phyloP scores from a whole-genome alignment of 2,329 filamentous ascomycete species.

The Fusarium sp. region DNA sequence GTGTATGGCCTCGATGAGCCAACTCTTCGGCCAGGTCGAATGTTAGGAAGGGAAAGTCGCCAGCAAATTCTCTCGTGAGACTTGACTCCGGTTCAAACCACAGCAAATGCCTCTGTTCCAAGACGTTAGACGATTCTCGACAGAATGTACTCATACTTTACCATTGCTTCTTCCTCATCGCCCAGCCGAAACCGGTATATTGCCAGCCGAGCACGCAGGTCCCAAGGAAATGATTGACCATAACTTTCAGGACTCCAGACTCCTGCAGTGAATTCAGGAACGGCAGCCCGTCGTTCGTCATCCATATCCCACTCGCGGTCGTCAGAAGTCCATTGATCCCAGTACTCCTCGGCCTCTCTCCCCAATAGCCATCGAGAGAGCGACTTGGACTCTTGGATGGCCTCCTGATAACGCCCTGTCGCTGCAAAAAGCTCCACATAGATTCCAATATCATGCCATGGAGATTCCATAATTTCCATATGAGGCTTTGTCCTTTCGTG shows the following conservation, averaged over 20 bases:
- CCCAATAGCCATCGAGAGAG: slow-evolving; percentile 87
- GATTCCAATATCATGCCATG: slow-evolving; percentile 87
- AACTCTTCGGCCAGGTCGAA: slow-evolving; percentile 71
- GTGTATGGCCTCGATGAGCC: slow-evolving; percentile 44
- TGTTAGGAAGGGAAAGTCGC: slow-evolving; percentile 82
- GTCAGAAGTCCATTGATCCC: slow-evolving; percentile 78
- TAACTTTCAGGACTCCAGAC: slow-evolving; percentile 70
- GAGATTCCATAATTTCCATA: slow-evolving; percentile 55
- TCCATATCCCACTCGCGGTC: slow-evolving; percentile 91
- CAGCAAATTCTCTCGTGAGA: slow-evolving; percentile 61
- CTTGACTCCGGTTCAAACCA: slow-evolving; percentile 75
- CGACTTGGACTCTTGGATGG: slow-evolving; percentile 76
- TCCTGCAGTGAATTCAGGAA: slow-evolving; percentile 70
- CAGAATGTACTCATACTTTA: slow-evolving; percentile 56
- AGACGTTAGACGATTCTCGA: slow-evolving; percentile 22
- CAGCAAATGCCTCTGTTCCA: slow-evolving; percentile 70
- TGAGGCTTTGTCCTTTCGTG: slow-evolving; percentile 53
- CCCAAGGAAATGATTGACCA: slow-evolving; percentile 79
- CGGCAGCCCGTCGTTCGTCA: slow-evolving; percentile 73
- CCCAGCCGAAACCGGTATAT: slow-evolving; percentile 82
- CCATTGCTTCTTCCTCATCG: slow-evolving; percentile 78
- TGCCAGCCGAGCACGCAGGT: slow-evolving; percentile 86
- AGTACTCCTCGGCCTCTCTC: slow-evolving; percentile 78
- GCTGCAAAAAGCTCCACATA: slow-evolving; percentile 85
- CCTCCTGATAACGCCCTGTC: slow-evolving; percentile 71